Evolutionary conservation across 257 asterid genomes (phyloP).

Genomic region (Nicotiana noctiflora): DNA sequence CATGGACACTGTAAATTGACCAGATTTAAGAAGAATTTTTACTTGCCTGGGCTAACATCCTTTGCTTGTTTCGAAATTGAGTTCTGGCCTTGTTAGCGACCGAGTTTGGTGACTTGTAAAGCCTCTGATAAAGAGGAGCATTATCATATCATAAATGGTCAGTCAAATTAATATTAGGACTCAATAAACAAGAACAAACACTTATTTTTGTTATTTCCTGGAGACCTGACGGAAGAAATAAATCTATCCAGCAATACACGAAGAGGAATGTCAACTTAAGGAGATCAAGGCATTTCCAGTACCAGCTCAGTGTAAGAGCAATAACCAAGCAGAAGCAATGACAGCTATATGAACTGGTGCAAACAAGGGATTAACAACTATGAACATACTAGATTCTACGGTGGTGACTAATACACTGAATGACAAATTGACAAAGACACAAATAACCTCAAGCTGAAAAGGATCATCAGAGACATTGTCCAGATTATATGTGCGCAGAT

Average conservation of each 20-base stretch:
- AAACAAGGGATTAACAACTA: no score
- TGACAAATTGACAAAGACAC: no score
- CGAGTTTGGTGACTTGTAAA: slow-evolving; percentile 74
- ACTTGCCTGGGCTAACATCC: slow-evolving; percentile 64
- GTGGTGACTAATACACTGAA: no score
- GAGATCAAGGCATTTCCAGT: no score
- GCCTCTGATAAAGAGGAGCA: slow-evolving; percentile 38
- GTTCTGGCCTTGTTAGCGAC: slow-evolving; percentile 77
- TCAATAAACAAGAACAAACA: not conserved
- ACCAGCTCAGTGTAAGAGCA: no score
- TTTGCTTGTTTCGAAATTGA: slow-evolving; percentile 63
- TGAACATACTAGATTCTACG: no score
- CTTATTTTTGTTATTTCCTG: not conserved
- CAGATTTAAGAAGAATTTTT: not conserved
- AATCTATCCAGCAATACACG: not conserved
- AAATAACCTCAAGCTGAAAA: no score
- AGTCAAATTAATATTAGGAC: not conserved
- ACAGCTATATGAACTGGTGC: no score
- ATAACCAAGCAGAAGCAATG: no score
- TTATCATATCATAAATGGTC: not conserved
- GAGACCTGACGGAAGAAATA: not conserved
- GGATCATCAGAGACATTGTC: no score
- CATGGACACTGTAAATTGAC: not conserved
- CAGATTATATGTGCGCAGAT: no score
- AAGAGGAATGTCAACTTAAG: not conserved